These are phyloP conservation scores for Mycogone perniciosa DNA, from an alignment of 2,329 filamentous ascomycete genomes.

Conservation along the genomic window DNA sequence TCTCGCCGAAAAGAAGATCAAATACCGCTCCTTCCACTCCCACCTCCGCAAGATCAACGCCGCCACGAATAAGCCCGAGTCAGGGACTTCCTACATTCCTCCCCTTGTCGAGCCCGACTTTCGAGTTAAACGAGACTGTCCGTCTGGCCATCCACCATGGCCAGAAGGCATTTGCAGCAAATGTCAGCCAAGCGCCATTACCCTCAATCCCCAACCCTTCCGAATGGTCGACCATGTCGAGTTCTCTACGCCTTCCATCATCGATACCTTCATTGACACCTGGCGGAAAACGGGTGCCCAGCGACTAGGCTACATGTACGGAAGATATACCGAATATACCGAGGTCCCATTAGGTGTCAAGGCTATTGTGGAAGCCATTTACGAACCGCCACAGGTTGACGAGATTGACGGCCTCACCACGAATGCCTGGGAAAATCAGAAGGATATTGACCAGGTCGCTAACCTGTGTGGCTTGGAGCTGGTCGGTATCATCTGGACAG, in stretches of 20 bases:
- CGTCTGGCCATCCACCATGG: constrained; percentile 87
- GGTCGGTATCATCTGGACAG: constrained; percentile 91
- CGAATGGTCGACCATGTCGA: constrained; percentile 99
- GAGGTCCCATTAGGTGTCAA: constrained; percentile 93
- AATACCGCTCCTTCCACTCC: constrained; percentile 93
- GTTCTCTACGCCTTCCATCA: constrained; percentile 76
- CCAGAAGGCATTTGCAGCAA: constrained; percentile 97
- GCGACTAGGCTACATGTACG: constrained; percentile 84
- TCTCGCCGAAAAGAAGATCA: constrained; percentile 93
- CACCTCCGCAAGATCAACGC: constrained; percentile 93
- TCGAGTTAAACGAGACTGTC: constrained; percentile 80
- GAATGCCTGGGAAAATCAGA: constrained; percentile 77
- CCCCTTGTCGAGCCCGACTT: constrained; percentile 90
- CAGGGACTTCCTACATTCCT: constrained; percentile 91
- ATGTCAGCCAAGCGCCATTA: constrained; percentile 95
- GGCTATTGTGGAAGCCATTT: constrained; percentile 93
- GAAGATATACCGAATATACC: constrained; percentile 81
- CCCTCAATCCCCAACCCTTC: constrained; percentile 84
- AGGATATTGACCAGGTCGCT: constrained; percentile 74
- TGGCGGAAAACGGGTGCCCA: constrained; percentile 85
- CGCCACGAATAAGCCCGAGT: constrained; percentile 91
- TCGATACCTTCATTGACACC: constrained; percentile 84
- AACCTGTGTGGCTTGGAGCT: constrained; percentile 77
- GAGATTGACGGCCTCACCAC: constrained; percentile 85
- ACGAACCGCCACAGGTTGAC: constrained; percentile 86